phyloP scores from a whole-genome alignment of 2,329 filamentous ascomycete genomes.

The Dichotomopilus funicola region DNA sequence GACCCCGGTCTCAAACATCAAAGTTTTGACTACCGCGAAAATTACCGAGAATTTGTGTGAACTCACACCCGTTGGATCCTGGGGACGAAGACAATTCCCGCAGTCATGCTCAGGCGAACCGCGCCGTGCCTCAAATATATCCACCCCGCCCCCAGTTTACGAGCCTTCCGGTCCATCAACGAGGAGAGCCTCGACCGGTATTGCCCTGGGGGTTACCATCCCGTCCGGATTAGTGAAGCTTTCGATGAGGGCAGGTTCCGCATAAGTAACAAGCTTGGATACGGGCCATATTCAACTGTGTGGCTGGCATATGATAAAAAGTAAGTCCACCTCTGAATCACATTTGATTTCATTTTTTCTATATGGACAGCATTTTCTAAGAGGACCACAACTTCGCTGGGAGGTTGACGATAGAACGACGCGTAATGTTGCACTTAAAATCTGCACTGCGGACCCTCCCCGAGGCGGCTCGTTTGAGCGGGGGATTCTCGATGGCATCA shows the following conservation, averaged over 20 bases:
- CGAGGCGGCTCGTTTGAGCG: conserved; percentile 6
- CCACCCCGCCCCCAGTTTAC: neutral
- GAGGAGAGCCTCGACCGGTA: conserved; percentile 6
- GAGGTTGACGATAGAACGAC: neutral
- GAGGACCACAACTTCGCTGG: neutral
- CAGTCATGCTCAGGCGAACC: too few species aligned
- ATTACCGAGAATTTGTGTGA: too few species aligned
- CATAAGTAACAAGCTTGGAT: conserved; percentile 6
- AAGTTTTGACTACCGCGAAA: too few species aligned
- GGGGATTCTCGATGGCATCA: conserved; percentile 2
- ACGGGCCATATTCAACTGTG: conserved; percentile 11
- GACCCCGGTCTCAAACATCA: too few species aligned
- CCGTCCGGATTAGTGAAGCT: conserved; percentile 10
- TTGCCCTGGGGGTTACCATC: conserved; percentile 10
- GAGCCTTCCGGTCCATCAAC: neutral
- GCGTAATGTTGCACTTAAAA: conserved; percentile 10
- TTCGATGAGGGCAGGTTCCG: conserved; percentile 7
- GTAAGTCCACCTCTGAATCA: neutral
- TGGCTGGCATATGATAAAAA: conserved; percentile 8
- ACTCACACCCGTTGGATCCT: too few species aligned
- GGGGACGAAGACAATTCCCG: too few species aligned
- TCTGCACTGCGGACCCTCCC: conserved; percentile 6
- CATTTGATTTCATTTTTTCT: neutral
- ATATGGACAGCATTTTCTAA: too few species aligned
- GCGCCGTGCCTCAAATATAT: too few species aligned